A percentile compares a stretch with the other conserved stretches of the same genome.
These are phyloP conservation scores for Trametes meyenii DNA, from an alignment of 768 basidiomycete species.

Conservation along the genomic window DNA sequence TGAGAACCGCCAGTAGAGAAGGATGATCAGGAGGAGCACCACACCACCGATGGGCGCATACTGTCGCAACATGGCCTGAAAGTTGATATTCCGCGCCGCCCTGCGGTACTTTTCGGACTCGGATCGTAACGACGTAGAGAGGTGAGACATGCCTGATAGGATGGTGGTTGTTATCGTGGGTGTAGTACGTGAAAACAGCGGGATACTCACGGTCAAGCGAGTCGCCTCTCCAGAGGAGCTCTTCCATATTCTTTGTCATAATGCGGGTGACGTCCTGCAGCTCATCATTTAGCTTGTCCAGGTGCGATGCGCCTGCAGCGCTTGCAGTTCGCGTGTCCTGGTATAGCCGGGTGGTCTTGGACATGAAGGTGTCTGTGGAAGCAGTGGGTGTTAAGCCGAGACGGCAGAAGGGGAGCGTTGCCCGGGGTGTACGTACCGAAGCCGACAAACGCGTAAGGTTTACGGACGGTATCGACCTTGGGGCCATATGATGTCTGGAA, in stretches of 20 bases:
- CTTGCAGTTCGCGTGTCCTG: conserved; percentile 88
- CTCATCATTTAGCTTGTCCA: conserved; percentile 93
- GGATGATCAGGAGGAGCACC: conserved; percentile 72
- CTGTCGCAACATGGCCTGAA: conserved; percentile 91
- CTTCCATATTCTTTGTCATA: conserved; percentile 99
- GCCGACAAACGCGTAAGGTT: conserved; percentile 99
- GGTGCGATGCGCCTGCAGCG: conserved; percentile 61
- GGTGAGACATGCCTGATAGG: conserved; percentile 87
- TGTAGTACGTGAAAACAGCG: background rate
- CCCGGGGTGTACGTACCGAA: conserved; percentile 67
- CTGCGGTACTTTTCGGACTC: conserved; percentile 98
- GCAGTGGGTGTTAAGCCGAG: conserved; percentile 9
- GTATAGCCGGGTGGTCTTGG: conserved; percentile 94
- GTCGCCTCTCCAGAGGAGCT: conserved; percentile 96
- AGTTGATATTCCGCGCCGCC: conserved; percentile 91
- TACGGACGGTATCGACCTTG: conserved; percentile 88
- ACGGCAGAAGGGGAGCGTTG: conserved; percentile 1
- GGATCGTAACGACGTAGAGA: conserved; percentile 90
- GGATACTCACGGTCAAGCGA: conserved; percentile 82
- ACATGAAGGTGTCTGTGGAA: conserved; percentile 92
- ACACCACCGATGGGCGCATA: conserved; percentile 93
- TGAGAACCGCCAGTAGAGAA: conserved; percentile 81
- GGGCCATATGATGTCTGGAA: conserved; percentile 91
- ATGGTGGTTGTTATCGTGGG: background rate
- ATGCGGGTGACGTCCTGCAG: conserved; percentile 97